Base-by-base conservation (phyloP, 805 yeast genomes). In the Phaffomyces thermotolerans region DNA sequence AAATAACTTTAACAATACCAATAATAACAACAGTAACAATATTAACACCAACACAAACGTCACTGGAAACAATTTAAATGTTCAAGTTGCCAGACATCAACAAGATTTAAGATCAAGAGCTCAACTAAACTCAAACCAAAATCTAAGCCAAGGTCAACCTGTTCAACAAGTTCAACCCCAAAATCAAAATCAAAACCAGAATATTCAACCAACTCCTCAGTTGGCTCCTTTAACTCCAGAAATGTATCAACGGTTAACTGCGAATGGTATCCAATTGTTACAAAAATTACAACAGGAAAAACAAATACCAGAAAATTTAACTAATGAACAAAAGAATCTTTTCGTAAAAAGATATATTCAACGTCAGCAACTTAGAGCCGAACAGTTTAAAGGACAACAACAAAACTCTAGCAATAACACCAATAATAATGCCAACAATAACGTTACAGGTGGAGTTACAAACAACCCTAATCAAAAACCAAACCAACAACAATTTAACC, bases 31-130 rank as follows among this genome's bases (percentile, higher is more conserved):
- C 20, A 32, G 33, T 36, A 18, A 25, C 53, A 54, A 42, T 58
- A 53, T 34, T 63, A 57, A 38, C n/a, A 23, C 52, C 45, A 40
- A 23, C 52, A 48, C 27, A 56, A 49, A 22, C 22, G 20, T 24
- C 8, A 5, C 24, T 44, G 43, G 33, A 52, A 47, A 44, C 59
- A 25, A 43, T 29, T 6, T 27, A 8, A 48, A 42, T 34, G 44
- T 52, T 10, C 59, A 65, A 38, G 31, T 58, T 35, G 52, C 53
- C 35, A 57, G 58, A 43, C 55, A 61, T 24, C 64, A 64, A 25
- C 67, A 63, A 37, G 68, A 62, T 40, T 49, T 58, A 27, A 56
- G 64, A 41, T 49, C 51, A 23, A 57, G 63, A 37, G 65, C 61
- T 39, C 40, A 37, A 37, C 9, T 9, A 8, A 30, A n/a, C 22